phyloP scores from a whole-genome alignment of 148 eudicot species.

The Persicaria tinctoria region DNA sequence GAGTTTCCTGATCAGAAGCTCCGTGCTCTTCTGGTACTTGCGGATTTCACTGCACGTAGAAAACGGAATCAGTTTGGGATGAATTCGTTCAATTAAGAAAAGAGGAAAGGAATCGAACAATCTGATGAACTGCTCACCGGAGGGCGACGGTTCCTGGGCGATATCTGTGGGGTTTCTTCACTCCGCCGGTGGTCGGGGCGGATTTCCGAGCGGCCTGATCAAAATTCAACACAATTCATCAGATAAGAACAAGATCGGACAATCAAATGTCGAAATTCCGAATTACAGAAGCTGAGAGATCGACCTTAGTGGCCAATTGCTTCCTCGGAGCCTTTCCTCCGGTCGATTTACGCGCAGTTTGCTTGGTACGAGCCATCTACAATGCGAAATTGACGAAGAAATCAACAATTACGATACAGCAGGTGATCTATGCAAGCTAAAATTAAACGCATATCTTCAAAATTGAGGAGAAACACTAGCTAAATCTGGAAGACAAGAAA shows the following conservation, averaged over 20 bases:
- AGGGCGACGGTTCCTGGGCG: conserved; percentile 88
- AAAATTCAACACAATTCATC: not conserved
- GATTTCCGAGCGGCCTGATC: conserved; percentile 77
- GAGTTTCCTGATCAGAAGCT: conserved; percentile 12
- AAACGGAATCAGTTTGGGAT: not conserved
- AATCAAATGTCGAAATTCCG: not conserved
- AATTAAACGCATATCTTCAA: not conserved
- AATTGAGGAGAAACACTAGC: not conserved
- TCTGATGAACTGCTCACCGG: conserved; percentile 27
- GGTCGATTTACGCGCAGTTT: conserved; percentile 83
- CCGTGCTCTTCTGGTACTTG: conserved; percentile 13
- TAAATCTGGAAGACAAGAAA: not conserved
- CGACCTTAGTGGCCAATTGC: conserved; percentile 73
- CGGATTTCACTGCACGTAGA: not conserved
- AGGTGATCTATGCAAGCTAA: too few species aligned
- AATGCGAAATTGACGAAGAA: not conserved
- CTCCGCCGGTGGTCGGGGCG: conserved; percentile 81
- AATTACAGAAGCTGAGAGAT: not conserved
- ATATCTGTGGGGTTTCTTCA: conserved; percentile 90
- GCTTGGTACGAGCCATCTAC: conserved; percentile 90
- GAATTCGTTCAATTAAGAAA: not conserved
- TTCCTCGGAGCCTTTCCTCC: conserved; percentile 94
- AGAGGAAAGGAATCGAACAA: not conserved
- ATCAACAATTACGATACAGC: not conserved
- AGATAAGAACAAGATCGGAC: too few species aligned